These are phyloP conservation scores for Leishmania arabica DNA, from an alignment of 208 protist species.

Conservation along the genomic window DNA sequence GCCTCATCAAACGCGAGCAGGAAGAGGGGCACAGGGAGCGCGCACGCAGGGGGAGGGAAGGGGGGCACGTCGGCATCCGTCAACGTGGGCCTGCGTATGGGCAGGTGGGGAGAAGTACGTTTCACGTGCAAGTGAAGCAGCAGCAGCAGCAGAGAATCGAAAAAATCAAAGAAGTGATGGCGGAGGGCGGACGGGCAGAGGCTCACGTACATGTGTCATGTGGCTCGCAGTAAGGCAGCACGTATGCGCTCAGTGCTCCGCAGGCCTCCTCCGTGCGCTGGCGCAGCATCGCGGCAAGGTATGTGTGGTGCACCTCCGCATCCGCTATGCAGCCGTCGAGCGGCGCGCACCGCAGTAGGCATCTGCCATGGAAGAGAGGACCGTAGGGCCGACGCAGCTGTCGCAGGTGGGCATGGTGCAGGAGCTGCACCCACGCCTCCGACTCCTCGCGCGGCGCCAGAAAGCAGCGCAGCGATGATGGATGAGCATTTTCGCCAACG, in stretches of 20 bases:
- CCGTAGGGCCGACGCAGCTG: slow-evolving; percentile 19
- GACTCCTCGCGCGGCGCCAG: background rate
- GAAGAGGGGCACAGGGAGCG: background rate
- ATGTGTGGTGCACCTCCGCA: slow-evolving; percentile 13
- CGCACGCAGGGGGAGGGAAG: no score
- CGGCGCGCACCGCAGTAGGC: background rate
- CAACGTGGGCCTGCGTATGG: background rate
- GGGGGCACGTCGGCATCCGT: background rate
- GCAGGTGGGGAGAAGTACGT: background rate
- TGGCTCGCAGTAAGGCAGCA: background rate
- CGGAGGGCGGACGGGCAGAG: background rate
- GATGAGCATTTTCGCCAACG: background rate
- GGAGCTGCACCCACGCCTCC: slow-evolving; percentile 15
- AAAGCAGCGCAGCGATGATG: background rate
- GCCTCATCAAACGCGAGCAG: background rate
- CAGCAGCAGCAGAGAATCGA: background rate
- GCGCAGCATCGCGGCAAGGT: slow-evolving; percentile 7
- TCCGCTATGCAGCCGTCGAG: slow-evolving; percentile 3
- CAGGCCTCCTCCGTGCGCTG: background rate
- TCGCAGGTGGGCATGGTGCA: background rate
- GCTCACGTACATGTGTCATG: background rate
- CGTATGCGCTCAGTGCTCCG: background rate
- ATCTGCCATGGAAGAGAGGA: slow-evolving; percentile 12
- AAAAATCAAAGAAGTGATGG: background rate
- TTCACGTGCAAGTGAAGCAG: background rate